Base-by-base conservation (phyloP, 441 rosid species). In the Corymbia calophylla region DNA sequence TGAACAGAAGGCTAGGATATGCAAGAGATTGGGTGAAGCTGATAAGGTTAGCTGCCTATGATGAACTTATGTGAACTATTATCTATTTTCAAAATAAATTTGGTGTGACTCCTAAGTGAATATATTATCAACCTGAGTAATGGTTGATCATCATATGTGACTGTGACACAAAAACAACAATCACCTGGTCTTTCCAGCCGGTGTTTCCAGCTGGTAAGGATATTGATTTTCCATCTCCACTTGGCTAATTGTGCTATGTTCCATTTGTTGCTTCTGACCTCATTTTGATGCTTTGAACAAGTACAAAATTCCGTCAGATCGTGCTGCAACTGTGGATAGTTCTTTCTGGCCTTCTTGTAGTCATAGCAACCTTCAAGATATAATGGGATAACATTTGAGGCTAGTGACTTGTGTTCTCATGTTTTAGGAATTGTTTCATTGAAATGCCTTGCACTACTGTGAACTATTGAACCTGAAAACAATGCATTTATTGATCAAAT, bases 1-100 rank as follows among this genome's bases (percentile, higher is more conserved):
- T 93, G 97, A 93, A 88, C 98, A 97, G 93, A 96, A 96, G 96
- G 99, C 98, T 93, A 94, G 94, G 90, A 95, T 98, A 93, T 96
- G 96, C 95, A 95, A 94, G 93, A 91, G 94, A 87, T 92, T 97
- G 91, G 99, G 91, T 90, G 94, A 92, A 91, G 95, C 98, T 86
- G 99, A 96, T 91, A 98, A 96, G 99, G 99, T 96, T 53, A 48
- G 91, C 60, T 87, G 88, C 91, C 82, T 48, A 53, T n/a, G 23
- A 53, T 77, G 49, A 86, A 51, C 88, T 54, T 91, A 23, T 73
- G 29, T 32, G 29, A 27, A 86, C 60, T 54, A 44, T 19, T 86
- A 2, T 54, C 32, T 31, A 86, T 16, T 4, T 19, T 32, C 18
- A 32, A 32, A 23, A 17, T 86, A 54, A 51, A 58, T 19, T 32